These are phyloP conservation scores for Pelargonium cotyledonis DNA, from an alignment of 441 rosid genomes.

Conservation along the genomic window DNA sequence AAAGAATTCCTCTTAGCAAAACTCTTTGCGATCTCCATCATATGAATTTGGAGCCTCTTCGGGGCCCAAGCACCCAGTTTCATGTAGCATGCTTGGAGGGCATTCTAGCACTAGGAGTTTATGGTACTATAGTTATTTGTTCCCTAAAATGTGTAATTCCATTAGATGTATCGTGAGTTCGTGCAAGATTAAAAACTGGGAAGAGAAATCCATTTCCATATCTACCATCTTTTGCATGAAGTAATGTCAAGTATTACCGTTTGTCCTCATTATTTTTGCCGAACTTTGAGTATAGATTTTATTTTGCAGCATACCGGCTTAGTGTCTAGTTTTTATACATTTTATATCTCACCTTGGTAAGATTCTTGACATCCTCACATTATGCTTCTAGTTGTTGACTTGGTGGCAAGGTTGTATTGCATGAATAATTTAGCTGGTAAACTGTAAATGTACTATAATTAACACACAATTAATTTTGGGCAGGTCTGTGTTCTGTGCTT, in stretches of 20 bases:
- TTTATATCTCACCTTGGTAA: not conserved
- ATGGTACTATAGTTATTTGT: not conserved
- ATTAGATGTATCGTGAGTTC: not conserved
- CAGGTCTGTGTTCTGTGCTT: constrained; percentile 91
- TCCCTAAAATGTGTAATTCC: not conserved
- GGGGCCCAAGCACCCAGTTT: too few relatives aligned
- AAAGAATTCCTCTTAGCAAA: too few relatives aligned
- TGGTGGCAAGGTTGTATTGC: not conserved
- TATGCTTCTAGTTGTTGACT: too few relatives aligned
- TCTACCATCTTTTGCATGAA: not conserved
- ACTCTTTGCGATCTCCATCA: too few relatives aligned
- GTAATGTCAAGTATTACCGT: too few relatives aligned
- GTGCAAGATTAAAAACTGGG: not conserved
- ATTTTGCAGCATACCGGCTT: too few relatives aligned
- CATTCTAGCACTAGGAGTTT: not conserved
- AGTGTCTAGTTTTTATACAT: too few relatives aligned
- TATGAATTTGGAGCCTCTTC: too few relatives aligned
- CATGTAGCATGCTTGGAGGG: not conserved
- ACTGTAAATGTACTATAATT: not conserved
- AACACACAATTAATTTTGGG: constrained; percentile 9
- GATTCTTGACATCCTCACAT: not conserved
- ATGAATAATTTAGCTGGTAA: not conserved
- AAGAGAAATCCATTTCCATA: not conserved
- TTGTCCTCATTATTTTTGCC: too few relatives aligned
- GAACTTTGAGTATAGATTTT: too few relatives aligned